Evolutionary conservation across 352 stramenopile genomes (phyloP).

Genomic region (Aphanomyces invadans): DNA sequence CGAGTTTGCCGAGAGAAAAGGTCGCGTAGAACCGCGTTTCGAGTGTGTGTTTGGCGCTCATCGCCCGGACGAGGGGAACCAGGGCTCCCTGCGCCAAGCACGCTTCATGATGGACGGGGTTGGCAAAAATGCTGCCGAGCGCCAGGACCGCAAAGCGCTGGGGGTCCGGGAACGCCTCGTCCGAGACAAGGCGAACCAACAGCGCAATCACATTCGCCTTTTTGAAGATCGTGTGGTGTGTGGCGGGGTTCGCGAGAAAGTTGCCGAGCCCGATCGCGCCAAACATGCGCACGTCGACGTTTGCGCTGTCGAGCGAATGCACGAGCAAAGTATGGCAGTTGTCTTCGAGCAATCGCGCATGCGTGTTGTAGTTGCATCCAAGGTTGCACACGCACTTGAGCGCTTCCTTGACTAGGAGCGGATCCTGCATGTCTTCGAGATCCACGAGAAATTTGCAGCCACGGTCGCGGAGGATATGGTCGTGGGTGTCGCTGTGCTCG

Average conservation of each 20-base stretch:
- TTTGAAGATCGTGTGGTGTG: slow-evolving; percentile 58
- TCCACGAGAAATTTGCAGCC: slow-evolving; percentile 74
- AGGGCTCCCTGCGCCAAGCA: slow-evolving; percentile 72
- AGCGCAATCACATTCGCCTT: slow-evolving; percentile 48
- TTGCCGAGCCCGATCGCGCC: slow-evolving; percentile 87
- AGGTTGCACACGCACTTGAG: slow-evolving; percentile 74
- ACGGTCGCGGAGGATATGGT: slow-evolving; percentile 59
- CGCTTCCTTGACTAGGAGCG: slow-evolving; percentile 43
- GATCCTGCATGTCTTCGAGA: slow-evolving; percentile 33
- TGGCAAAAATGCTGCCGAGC: slow-evolving; percentile 75
- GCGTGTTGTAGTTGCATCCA: slow-evolving; percentile 75
- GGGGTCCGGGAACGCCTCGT: slow-evolving; percentile 38
- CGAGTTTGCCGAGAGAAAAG: slow-evolving; percentile 91
- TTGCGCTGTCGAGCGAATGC: slow-evolving; percentile 42
- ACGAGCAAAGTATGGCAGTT: slow-evolving; percentile 77
- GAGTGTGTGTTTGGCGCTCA: slow-evolving; percentile 59
- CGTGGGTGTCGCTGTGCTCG: slow-evolving; percentile 87
- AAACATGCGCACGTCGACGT: slow-evolving; percentile 77
- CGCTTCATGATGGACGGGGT: slow-evolving; percentile 45
- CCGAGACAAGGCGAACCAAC: slow-evolving; percentile 46
- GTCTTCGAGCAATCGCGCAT: slow-evolving; percentile 73
- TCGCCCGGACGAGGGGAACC: slow-evolving; percentile 50
- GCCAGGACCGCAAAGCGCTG: slow-evolving; percentile 77
- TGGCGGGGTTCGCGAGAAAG: slow-evolving; percentile 76
- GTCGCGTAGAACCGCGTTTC: slow-evolving; percentile 91